Percentiles rank a stretch among this genome's conserved stretches.
Evolutionary conservation across 495 filamentous ascomycete genomes (phyloP).

Genomic region (Lentithecium fluviatile): DNA sequence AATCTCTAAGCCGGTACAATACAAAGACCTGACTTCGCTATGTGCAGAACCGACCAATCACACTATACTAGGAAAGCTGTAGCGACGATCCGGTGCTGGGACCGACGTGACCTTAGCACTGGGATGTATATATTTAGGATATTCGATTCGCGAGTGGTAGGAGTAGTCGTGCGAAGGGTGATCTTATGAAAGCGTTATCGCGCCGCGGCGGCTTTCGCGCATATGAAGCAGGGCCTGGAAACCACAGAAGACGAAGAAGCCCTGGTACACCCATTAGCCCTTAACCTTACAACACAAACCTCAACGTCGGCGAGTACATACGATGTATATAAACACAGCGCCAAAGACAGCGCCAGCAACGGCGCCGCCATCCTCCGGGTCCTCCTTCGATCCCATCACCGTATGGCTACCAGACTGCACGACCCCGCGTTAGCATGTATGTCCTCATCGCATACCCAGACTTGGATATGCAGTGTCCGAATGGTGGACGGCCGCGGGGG

Average conservation of each 20-base stretch:
- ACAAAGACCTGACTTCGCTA: slow-evolving; percentile 1
- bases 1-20: background rate
- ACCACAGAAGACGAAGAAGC: slow-evolving; percentile 86
- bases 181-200: slow-evolving; percentile 63
- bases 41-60: background rate
- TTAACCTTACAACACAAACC: background rate
- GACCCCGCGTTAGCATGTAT: slow-evolving; percentile 15
- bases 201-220: slow-evolving; percentile 72
- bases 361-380: slow-evolving; percentile 64
- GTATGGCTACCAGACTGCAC: slow-evolving; percentile 67
- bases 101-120: no score
- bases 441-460: background rate
- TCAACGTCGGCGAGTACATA: slow-evolving; percentile 48
- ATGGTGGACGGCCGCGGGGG: background rate
- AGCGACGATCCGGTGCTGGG: no score
- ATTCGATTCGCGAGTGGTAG: background rate
- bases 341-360: slow-evolving; percentile 81
- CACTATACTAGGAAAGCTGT: no score
- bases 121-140: background rate
- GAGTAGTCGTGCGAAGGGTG: background rate
- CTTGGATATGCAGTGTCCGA: background rate
- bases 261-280: slow-evolving; percentile 49
- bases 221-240: slow-evolving; percentile 79
- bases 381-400: slow-evolving; percentile 71
- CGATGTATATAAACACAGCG: slow-evolving; percentile 80